Conservation (phyloP, 495 filamentous ascomycete genomes). For the Aspergillus olivimuriae region DNA sequence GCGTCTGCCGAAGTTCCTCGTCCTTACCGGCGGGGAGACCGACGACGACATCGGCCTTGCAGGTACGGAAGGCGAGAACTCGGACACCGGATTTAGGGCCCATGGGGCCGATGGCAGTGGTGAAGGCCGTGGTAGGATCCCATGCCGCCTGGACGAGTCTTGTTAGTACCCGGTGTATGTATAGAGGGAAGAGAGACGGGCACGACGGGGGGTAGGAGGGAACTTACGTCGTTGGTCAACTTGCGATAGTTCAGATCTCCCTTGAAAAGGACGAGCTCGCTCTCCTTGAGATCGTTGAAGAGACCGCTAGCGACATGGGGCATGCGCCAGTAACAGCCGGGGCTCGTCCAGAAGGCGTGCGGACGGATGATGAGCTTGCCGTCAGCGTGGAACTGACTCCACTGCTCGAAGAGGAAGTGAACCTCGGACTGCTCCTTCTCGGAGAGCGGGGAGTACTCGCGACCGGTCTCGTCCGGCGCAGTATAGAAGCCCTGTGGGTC, state of each 20-base stretch:
- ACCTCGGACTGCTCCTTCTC: conserved; percentile 64
- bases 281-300: conserved; percentile 70
- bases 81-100: conserved; percentile 76
- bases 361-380: conserved; percentile 74
- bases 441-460: conserved; percentile 49
- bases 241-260: conserved; percentile 96
- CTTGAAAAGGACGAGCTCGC: conserved; percentile 93
- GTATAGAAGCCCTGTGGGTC: conserved; percentile 72
- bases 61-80: conserved; percentile 79
- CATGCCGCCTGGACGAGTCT: conserved; percentile 58
- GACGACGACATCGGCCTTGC: conserved; percentile 94
- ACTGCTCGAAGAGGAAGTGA: conserved; percentile 70
- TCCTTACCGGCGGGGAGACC: conserved; percentile 75
- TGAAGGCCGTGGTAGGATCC: conserved; percentile 83
- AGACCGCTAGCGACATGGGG: conserved; percentile 60
- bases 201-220: not conserved
- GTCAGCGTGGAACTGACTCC: conserved; percentile 71
- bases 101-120: conserved; percentile 77
- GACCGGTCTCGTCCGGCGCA: conserved; percentile 59
- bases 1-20: conserved; percentile 62
- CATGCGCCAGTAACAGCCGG: conserved; percentile 80
- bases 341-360: conserved; percentile 84
- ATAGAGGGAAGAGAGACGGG: too few relatives aligned
- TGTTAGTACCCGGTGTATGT: conserved; percentile 3
- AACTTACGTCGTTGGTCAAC: conserved; percentile 74